Conservation (phyloP, 2,329 filamentous ascomycete genomes). For the Periconia macrospinosa region DNA sequence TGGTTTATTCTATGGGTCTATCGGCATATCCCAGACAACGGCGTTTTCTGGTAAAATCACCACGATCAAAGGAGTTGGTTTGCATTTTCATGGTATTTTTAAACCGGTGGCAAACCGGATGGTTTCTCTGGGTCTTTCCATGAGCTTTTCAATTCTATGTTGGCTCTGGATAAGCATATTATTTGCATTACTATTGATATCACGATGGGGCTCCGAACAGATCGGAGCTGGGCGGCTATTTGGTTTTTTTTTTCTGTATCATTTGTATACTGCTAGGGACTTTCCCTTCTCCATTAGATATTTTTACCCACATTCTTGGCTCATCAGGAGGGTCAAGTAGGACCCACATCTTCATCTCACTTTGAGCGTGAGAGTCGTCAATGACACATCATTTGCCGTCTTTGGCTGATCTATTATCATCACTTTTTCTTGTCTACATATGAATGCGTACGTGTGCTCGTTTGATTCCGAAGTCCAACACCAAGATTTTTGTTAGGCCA, state of each 20-base stretch:
- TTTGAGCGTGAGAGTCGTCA: neutral
- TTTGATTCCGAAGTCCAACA: too few relatives aligned
- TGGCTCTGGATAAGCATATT: neutral
- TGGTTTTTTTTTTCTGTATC: neutral
- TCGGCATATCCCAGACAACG: slow-evolving; percentile 17
- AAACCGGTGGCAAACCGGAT: slow-evolving; percentile 1
- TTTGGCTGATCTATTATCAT: neutral
- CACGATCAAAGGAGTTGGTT: neutral
- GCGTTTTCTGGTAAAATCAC: slow-evolving; percentile 13
- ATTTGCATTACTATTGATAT: neutral
- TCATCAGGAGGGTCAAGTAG: neutral
- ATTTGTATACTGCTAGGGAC: slow-evolving; percentile 1
- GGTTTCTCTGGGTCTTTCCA: neutral
- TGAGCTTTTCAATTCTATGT: neutral
- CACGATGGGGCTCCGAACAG: neutral
- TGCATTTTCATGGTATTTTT: slow-evolving; percentile 7
- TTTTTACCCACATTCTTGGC: neutral
- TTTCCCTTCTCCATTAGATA: neutral
- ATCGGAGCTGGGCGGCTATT: neutral
- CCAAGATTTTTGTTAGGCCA: too few relatives aligned
- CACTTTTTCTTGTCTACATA: neutral
- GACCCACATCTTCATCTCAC: neutral
- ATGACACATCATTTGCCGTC: neutral
- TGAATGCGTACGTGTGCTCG: neutral
- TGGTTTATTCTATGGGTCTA: slow-evolving; percentile 19